Percentiles rank a stretch among this genome's conserved stretches.
phyloP scores from a whole-genome alignment of 1,284 basidiomycete species.

The Butyriboletus appendiculatus region DNA sequence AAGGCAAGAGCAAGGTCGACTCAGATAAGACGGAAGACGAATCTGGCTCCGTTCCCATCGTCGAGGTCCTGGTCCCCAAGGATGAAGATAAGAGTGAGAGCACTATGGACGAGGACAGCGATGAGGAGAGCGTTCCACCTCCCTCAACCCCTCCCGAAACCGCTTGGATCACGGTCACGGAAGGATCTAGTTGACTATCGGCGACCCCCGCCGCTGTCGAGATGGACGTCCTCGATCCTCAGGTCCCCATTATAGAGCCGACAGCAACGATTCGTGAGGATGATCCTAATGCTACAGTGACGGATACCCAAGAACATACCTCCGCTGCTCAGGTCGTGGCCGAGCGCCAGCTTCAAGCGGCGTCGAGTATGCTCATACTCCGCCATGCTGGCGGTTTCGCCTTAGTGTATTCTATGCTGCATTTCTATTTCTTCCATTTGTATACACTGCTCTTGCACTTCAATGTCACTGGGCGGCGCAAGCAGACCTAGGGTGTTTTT shows the following conservation, averaged over 20 bases:
- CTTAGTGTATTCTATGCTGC: slow-evolving; percentile 46
- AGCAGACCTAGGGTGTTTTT: slow-evolving; percentile 26
- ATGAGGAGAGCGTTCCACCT: slow-evolving; percentile 32
- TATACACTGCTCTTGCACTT: slow-evolving; percentile 50
- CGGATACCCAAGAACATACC: slow-evolving; percentile 25
- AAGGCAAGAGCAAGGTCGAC: slow-evolving; percentile 43
- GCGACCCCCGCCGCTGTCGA: slow-evolving; percentile 19
- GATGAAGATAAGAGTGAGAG: slow-evolving; percentile 35
- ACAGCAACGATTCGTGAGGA: slow-evolving; percentile 19
- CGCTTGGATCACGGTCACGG: slow-evolving; percentile 33
- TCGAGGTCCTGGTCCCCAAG: slow-evolving; percentile 24
- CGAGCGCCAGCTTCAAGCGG: slow-evolving; percentile 22
- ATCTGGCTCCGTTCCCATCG: slow-evolving; percentile 19
- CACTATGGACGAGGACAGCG: slow-evolving; percentile 33
- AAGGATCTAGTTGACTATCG: slow-evolving; percentile 38
- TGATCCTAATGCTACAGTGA: slow-evolving; percentile 14
- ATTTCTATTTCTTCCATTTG: slow-evolving; percentile 53
- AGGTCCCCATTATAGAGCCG: slow-evolving; percentile 26
- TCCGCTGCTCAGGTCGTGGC: slow-evolving; percentile 16
- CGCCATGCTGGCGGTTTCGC: slow-evolving; percentile 45
- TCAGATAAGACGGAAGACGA: slow-evolving; percentile 39
- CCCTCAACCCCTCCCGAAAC: slow-evolving; percentile 34
- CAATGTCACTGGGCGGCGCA: slow-evolving; percentile 29
- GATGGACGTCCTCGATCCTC: slow-evolving; percentile 19
- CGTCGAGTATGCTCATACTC: slow-evolving; percentile 33